Evolutionary conservation across 2,329 filamentous ascomycete species (phyloP).

Genomic region (Cordyceps fumosorosea): DNA sequence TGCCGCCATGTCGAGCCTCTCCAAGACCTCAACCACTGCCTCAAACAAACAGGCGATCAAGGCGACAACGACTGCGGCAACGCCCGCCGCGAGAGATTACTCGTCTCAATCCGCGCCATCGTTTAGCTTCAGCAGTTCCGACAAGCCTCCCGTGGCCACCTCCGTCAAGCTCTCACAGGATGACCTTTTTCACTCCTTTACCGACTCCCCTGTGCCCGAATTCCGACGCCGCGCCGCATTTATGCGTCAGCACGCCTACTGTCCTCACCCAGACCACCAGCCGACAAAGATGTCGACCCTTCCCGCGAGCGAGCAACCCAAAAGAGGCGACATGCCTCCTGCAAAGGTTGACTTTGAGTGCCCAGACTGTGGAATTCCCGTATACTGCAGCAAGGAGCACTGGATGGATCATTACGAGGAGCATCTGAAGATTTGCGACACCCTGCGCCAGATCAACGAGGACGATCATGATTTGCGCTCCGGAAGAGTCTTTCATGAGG

Average conservation of each 20-base stretch:
- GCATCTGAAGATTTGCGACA: slow-evolving; percentile 88
- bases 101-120: slow-evolving; percentile 11
- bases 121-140: slow-evolving; percentile 12
- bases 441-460: slow-evolving; percentile 87
- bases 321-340: slow-evolving; percentile 54
- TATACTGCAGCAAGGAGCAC: slow-evolving; percentile 90
- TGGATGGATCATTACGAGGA: slow-evolving; percentile 95
- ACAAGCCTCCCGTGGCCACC: slow-evolving; percentile 18
- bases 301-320: slow-evolving; percentile 52
- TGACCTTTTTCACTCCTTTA: slow-evolving; percentile 91
- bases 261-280: slow-evolving; percentile 82
- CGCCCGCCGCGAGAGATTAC: slow-evolving; percentile 1
- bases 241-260: slow-evolving; percentile 89
- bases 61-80: neutral
- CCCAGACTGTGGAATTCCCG: slow-evolving; percentile 88
- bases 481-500: slow-evolving; percentile 88
- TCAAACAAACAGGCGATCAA: neutral
- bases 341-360: slow-evolving; percentile 90
- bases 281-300: slow-evolving; percentile 63
- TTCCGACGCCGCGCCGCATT: slow-evolving; percentile 84
- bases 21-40: neutral
- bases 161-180: slow-evolving; percentile 52
- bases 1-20: slow-evolving; percentile 9
- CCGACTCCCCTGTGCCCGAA: slow-evolving; percentile 77
- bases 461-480: slow-evolving; percentile 93